Base-by-base conservation (phyloP, 805 yeast genomes). In the Cyberlindnera mycetangii region DNA sequence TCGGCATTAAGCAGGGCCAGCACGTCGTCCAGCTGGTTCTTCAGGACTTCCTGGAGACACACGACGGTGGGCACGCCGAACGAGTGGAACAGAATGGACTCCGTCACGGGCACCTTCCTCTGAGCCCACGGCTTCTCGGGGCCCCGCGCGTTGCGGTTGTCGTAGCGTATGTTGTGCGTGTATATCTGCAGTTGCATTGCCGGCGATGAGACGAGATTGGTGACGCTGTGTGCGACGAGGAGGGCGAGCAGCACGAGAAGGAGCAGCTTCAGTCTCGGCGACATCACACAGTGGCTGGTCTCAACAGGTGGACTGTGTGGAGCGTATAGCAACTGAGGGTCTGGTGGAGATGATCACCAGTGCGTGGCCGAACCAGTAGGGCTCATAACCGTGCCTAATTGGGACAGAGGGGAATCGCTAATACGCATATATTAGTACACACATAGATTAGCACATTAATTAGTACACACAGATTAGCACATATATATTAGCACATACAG, bases 31-130 rank as follows among this genome's bases (percentile, higher is more conserved):
- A 79, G 63, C 54, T 76, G 83, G 41, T 71, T 62, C 37, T 67
- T 58, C 31, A 72, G 51, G 10, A 67, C 79, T 52, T 78, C 82
- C 50, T 78, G 79, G 9, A 77, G 65, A 14, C 71, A 56, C 14
- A 75, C 76, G 12, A 76, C 65, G 7, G 71, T 59, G 12, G 68
- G 62, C 1, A 48, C 47, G 5, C 51, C 55, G 17, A 69, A 65
- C 0, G 53, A n/a, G 48, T 69, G 60, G 58, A 69, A 69, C 45
- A 61, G 59, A 32, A 78, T 76, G 14, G 73, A 66, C 27, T 66
- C 56, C 14, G 65, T 58, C 7, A 77, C 62, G 7, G 64, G 66
- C 2, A 49, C 52, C 47, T 65, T 65, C 27, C 83, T 66, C 15
- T 52, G 60, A 4, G 48, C 47, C 83, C 83, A 78, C 1, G 67